Percentiles rank a stretch among this genome's conserved stretches.
Conservation (phyloP, 805 yeast species). For the Ogataea haglerorum region DNA sequence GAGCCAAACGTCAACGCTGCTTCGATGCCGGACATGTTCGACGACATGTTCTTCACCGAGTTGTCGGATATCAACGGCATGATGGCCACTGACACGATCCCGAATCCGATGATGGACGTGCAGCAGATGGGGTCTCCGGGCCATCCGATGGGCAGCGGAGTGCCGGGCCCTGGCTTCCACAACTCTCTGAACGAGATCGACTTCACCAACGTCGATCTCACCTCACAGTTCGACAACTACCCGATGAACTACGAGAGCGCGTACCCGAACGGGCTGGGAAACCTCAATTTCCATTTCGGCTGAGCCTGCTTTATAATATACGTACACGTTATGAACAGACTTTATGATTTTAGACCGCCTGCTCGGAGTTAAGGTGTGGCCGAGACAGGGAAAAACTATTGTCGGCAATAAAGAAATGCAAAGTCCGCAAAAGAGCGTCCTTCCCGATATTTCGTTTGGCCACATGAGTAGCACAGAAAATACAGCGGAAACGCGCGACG, state of each 20-base stretch:
- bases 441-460: neutral
- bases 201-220: conserved; percentile 37
- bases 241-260: conserved; percentile 11
- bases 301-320: neutral
- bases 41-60: conserved; percentile 32
- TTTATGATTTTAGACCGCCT: neutral
- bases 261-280: conserved; percentile 18
- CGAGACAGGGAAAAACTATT: neutral
- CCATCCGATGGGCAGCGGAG: conserved; percentile 9
- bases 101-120: conserved; percentile 7
- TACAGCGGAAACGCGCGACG: neutral
- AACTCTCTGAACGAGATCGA: conserved; percentile 37
- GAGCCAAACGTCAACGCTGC: conserved; percentile 10
- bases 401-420: conserved; percentile 10
- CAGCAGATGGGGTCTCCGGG: conserved; percentile 7
- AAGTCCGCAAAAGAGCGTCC: neutral
- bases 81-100: conserved; percentile 13
- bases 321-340: conserved; percentile 1
- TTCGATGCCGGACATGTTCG: conserved; percentile 29
- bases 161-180: conserved; percentile 19
- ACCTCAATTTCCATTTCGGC: conserved; percentile 15
- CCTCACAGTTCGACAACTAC: conserved; percentile 24
- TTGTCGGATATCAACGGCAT: conserved; percentile 28
- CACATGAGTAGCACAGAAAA: neutral
- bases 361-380: conserved; percentile 4